These are phyloP conservation scores for Chalciporus sp. DNA, from an alignment of 1,284 basidiomycete genomes.

Conservation along the genomic window DNA sequence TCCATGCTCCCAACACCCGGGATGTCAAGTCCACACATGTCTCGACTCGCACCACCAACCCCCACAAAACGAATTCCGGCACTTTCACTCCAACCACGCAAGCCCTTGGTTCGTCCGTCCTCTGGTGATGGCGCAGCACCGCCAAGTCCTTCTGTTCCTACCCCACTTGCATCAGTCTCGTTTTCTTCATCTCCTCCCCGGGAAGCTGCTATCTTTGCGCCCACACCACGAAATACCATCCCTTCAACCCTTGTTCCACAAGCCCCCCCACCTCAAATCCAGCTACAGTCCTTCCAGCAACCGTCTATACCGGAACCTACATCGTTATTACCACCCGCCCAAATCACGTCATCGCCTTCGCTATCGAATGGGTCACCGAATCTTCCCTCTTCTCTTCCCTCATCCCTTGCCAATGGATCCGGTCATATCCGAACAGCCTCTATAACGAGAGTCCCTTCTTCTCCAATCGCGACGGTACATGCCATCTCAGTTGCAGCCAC, in stretches of 20 bases:
- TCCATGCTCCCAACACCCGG: conserved; percentile 26
- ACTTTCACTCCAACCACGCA: conserved; percentile 37
- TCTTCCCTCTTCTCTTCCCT: conserved; percentile 4
- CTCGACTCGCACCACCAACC: conserved; percentile 36
- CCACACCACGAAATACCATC: conserved; percentile 13
- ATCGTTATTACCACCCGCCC: conserved; percentile 12
- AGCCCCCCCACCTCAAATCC: conserved; percentile 19
- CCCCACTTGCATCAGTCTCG: conserved; percentile 1
- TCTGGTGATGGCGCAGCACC: conserved; percentile 28
- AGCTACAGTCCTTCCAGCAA: conserved; percentile 15
- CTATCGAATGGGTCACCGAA: conserved; percentile 8
- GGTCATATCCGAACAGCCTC: conserved; percentile 23
- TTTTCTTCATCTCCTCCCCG: conserved; percentile 20
- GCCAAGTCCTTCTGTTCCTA: conserved; percentile 24
- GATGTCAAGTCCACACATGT: conserved; percentile 26
- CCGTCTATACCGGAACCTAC: conserved; percentile 14
- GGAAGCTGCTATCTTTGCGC: conserved; percentile 10
- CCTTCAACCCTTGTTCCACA: conserved; percentile 18
- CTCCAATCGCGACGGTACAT: conserved; percentile 31
- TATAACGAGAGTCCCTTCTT: conserved; percentile 28
- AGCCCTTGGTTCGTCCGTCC: conserved; percentile 34
- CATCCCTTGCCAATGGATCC: conserved; percentile 13
- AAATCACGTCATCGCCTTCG: conserved; percentile 21
- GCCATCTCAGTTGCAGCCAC: conserved; percentile 23
- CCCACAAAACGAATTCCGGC: conserved; percentile 44